Conservation (phyloP, 1,139 yeast species). For the Geotrichum candidum region DNA sequence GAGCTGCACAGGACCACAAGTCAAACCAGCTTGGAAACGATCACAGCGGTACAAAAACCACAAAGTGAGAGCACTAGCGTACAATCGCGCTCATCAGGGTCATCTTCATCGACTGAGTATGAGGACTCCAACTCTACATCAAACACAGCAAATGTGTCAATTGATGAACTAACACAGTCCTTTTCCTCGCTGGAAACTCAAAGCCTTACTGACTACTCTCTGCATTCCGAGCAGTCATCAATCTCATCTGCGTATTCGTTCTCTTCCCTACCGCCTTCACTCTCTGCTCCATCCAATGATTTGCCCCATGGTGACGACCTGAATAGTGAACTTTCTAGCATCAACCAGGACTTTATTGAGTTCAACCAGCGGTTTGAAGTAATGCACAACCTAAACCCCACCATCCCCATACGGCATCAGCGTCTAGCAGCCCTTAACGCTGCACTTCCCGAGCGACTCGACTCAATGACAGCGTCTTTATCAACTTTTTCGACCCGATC, state of each 20-base stretch:
- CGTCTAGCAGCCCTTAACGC: background rate
- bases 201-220: background rate
- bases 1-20: background rate
- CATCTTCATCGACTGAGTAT: background rate
- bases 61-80: background rate
- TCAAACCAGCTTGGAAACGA: background rate
- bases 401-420: background rate
- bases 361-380: background rate
- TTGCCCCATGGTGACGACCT: background rate
- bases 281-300: background rate
- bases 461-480: background rate
- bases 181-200: background rate
- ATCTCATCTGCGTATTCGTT: background rate
- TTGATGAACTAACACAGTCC: background rate
- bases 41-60: background rate
- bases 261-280: background rate
- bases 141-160: background rate
- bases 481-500: background rate
- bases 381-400: background rate
- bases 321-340: background rate
- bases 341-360: background rate
- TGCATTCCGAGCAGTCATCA: background rate
- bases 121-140: background rate
- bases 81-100: background rate
- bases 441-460: background rate